These are phyloP conservation scores for Rickenella mellea DNA, from an alignment of 768 basidiomycete genomes.

Conservation along the genomic window DNA sequence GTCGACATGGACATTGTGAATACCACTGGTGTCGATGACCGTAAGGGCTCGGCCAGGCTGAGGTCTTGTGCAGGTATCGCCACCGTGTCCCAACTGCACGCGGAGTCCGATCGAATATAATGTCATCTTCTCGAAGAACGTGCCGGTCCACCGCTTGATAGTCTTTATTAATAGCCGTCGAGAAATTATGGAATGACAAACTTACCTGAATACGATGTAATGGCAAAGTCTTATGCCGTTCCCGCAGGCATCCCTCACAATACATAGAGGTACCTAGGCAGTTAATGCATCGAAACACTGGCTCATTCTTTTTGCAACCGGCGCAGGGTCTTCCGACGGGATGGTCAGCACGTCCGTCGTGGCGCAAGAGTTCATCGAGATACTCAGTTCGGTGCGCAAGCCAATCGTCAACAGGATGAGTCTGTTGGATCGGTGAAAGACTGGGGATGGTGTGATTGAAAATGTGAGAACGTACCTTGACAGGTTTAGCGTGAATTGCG, in stretches of 20 bases:
- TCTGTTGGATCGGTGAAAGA: too few species aligned
- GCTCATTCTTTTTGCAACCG: not conserved
- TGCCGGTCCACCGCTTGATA: too few species aligned
- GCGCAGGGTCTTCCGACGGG: not conserved
- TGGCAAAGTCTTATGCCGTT: not conserved
- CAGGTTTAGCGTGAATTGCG: too few species aligned
- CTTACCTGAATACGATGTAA: not conserved
- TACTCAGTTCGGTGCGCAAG: too few species aligned
- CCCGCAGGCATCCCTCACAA: not conserved
- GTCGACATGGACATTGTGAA: conserved; percentile 14
- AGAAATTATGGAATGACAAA: too few species aligned
- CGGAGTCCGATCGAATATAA: too few species aligned
- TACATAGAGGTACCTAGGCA: not conserved
- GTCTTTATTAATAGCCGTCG: too few species aligned
- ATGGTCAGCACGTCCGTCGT: not conserved
- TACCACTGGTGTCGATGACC: conserved; percentile 8
- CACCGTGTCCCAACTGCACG: too few species aligned
- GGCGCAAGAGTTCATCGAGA: not conserved
- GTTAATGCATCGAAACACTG: not conserved
- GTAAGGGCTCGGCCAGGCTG: conserved; percentile 5
- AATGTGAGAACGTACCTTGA: too few species aligned
- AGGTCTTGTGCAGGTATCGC: conserved; percentile 5
- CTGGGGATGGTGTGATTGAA: too few species aligned
- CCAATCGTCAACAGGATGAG: too few species aligned
- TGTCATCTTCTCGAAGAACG: too few species aligned